These are phyloP conservation scores for Dictyostelium intermedium DNA, from an alignment of 78 protist species.

Conservation along the genomic window DNA sequence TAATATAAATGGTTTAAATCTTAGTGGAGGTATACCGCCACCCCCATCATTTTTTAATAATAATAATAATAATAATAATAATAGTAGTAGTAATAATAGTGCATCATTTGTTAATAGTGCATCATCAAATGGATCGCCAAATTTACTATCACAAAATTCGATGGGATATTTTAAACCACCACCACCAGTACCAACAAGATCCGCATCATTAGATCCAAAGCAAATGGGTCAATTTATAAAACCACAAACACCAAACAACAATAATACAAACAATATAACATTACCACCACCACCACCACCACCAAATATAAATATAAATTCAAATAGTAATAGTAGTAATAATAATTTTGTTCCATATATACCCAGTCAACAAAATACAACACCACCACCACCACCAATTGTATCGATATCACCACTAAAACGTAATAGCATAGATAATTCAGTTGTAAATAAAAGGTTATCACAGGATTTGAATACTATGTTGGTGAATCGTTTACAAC, in stretches of 20 bases:
- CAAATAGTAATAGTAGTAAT: neutral
- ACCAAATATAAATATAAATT: neutral
- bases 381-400: neutral
- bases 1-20: neutral
- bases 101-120: neutral
- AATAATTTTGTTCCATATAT: neutral
- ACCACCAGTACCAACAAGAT: conserved; percentile 5
- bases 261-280: neutral
- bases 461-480: conserved; percentile 21
- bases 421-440: neutral
- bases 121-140: neutral
- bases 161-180: conserved; percentile 1
- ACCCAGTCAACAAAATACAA: neutral
- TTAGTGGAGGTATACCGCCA: conserved; percentile 13
- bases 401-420: conserved; percentile 4
- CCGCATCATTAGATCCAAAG: conserved; percentile 57
- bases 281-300: neutral
- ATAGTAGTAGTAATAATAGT: neutral
- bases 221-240: conserved; percentile 14
- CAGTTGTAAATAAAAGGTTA: neutral
- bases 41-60: neutral
- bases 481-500: conserved; percentile 38
- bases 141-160: neutral
- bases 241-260: neutral
- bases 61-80: neutral